Percentiles rank a stretch among this genome's conserved stretches.
These are phyloP conservation scores for Exophiala sp. DNA, from an alignment of 2,329 filamentous ascomycete species.

Conservation along the genomic window DNA sequence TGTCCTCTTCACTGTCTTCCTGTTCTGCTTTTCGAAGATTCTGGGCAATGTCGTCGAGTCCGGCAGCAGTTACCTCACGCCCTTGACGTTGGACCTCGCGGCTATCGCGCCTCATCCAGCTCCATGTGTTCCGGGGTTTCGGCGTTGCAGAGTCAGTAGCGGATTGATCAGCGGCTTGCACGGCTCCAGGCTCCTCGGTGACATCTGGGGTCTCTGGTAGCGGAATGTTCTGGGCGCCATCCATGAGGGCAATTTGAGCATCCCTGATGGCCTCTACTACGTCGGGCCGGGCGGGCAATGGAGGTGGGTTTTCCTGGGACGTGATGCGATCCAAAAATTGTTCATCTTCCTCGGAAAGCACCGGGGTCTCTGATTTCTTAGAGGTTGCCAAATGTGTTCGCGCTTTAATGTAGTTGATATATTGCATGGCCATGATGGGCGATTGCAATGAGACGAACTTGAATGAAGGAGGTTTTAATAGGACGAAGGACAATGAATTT, in stretches of 20 bases:
- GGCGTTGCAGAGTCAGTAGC: conserved; percentile 26
- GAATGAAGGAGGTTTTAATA: background rate
- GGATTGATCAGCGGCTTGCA: conserved; percentile 25
- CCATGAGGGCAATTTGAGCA: conserved; percentile 45
- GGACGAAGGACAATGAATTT: background rate
- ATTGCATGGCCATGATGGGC: conserved; percentile 35
- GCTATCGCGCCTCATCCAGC: conserved; percentile 39
- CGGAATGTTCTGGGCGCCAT: conserved; percentile 47
- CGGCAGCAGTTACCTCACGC: conserved; percentile 27
- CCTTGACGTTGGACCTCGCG: conserved; percentile 35
- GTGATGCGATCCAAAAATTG: conserved; percentile 53
- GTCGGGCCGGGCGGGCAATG: conserved; percentile 35
- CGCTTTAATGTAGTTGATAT: conserved; percentile 42
- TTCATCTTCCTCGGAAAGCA: conserved; percentile 61
- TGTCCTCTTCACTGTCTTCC: conserved; percentile 35
- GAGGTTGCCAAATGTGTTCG: conserved; percentile 35
- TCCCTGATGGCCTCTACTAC: conserved; percentile 34
- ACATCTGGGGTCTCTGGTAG: conserved; percentile 47
- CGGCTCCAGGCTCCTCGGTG: conserved; percentile 30
- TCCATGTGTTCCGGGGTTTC: conserved; percentile 34
- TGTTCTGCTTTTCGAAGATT: conserved; percentile 30
- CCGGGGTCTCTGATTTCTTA: conserved; percentile 36
- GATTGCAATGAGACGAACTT: background rate
- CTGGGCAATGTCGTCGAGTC: conserved; percentile 31
- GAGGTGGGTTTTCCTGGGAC: conserved; percentile 42